A percentile compares a stretch with the other conserved stretches of the same genome.
Evolutionary conservation across 2,329 filamentous ascomycete species (phyloP).

Genomic region (Epichloe glyceriae): DNA sequence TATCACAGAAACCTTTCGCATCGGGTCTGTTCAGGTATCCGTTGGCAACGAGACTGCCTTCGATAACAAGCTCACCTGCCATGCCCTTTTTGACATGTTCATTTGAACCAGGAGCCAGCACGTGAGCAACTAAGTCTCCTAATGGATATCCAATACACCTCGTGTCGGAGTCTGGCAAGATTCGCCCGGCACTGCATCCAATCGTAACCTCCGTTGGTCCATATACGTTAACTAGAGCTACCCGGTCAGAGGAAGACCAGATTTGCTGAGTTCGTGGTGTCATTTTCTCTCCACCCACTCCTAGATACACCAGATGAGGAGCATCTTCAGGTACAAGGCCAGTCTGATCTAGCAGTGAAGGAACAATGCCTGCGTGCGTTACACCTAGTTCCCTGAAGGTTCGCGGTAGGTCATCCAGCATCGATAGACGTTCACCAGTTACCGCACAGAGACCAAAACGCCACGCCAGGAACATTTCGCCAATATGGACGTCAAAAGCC

Average conservation of each 20-base stretch:
- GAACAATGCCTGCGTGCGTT: slow-evolving; percentile 53
- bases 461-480: slow-evolving; percentile 11
- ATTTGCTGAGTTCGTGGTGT: slow-evolving; percentile 24
- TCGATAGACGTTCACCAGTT: neutral
- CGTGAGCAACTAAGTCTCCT: slow-evolving; percentile 6
- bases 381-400: slow-evolving; percentile 39
- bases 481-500: slow-evolving; percentile 15
- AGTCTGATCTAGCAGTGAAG: slow-evolving; percentile 46
- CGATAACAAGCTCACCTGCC: slow-evolving; percentile 31
- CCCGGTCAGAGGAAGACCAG: neutral
- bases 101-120: slow-evolving; percentile 5
- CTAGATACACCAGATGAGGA: slow-evolving; percentile 49
- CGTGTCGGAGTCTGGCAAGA: slow-evolving; percentile 7
- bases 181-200: slow-evolving; percentile 27
- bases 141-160: slow-evolving; percentile 12
- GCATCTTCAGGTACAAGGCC: slow-evolving; percentile 40
- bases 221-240: slow-evolving; percentile 20
- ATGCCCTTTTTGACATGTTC: slow-evolving; percentile 8
- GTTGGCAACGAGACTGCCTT: slow-evolving; percentile 30
- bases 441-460: neutral
- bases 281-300: slow-evolving; percentile 52
- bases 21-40: slow-evolving; percentile 26
- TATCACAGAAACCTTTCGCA: slow-evolving; percentile 6
- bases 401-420: slow-evolving; percentile 18
- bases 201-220: slow-evolving; percentile 56